Evolutionary conservation across 2,329 filamentous ascomycete species (phyloP), one percentile per base, ranked within the genome.

Genomic region (Penicillium occitanis): DNA sequence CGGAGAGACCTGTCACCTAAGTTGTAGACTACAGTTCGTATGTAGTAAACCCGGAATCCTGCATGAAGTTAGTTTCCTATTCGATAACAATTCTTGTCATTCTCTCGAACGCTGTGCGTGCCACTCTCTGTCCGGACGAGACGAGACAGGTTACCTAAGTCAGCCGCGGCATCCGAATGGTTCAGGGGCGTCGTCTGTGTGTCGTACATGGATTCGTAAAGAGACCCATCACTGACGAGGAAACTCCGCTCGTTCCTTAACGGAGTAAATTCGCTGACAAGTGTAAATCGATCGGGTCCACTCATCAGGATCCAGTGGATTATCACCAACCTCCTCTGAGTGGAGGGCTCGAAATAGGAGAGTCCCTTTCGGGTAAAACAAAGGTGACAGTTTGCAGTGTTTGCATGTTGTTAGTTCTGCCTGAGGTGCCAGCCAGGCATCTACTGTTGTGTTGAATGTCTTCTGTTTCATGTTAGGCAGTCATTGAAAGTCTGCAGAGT

Each of bases 191-290:
- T 55, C 17, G 28, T 22, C 17, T 35, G 28, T 55, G 50, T 35
- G 28, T 33, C 51, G 51, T 35, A 55, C 51, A 37, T 22, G 53
- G n/a, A 57, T 57, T 57, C 53, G 53, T 57, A 37, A 57, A 13
- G 53, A 35, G 53, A 37, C 33, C 30, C 53, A 37, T 37, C 33
- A 35, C 10, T 35, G 30, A 22, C 30, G n/a, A 57, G 48, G 48
- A 57, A 14, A 37, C 33, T 37, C 33, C 33, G 53, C 28, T 33
- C 7, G 25, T 10, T 33, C 25, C 50, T 53, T 5, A 2, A n/a
- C 14, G 50, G 50, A 53, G 13, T 50, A 2, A 33, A 53, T 53
- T 33, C 3, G 28, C 50, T 53, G 50, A n/a, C 14, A 33, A 2
- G 14, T 53, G 50, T 33, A 17, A 33, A n/a, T 30, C 8, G 50